Base-by-base conservation (phyloP, 2,329 filamentous ascomycete genomes). In the Beauveria asiatica region DNA sequence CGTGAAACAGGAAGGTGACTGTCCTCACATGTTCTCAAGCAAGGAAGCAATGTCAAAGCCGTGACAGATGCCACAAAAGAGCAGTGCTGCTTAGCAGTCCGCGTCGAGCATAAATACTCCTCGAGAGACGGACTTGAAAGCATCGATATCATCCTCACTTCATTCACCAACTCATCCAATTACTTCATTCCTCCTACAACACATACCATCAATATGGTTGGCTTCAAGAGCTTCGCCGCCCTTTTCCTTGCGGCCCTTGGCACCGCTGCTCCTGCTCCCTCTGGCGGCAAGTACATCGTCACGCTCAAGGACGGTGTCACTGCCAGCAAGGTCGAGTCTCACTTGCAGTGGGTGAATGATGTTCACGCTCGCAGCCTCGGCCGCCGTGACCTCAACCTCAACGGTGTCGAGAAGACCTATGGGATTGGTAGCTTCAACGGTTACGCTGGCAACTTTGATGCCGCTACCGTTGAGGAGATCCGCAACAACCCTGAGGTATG, bases 391-490 rank as follows among this genome's bases (percentile, higher is more conserved):
- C 65, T 70, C 44, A 67, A 66, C 25, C 70, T 70, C 42, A 72
- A 58, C 21, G 71, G 71, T 33, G 63, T 73, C 7, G 65, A 69
- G 11, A 68, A 69, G 63, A 67, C 64, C 53, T 72, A 66, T 64
- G 66, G 60, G 62, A 75, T 70, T 67, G 65, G 66, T 21, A 67
- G 53, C 52, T 73, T 72, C 48, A 69, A 74, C 62, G 78, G 72
- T 16, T 80, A 80, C 64, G 72, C 75, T 44, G 76, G 75, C 41
- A 65, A 73, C 53, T 76, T 80, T 60, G 75, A 76, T 44, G 66
- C 67, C 0, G 70, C 70, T n/a, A 76, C 76, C 25, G 64, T 80
- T 51, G 70, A 74, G 62, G 63, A 67, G 61, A 74, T 80, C 50
- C 70, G 72, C 59, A 68, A 67, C 44, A 73, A 71, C 57, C 69